Evolutionary conservation across 2,329 filamentous ascomycete species (phyloP).

Genomic region (Huntiella moniliformis): DNA sequence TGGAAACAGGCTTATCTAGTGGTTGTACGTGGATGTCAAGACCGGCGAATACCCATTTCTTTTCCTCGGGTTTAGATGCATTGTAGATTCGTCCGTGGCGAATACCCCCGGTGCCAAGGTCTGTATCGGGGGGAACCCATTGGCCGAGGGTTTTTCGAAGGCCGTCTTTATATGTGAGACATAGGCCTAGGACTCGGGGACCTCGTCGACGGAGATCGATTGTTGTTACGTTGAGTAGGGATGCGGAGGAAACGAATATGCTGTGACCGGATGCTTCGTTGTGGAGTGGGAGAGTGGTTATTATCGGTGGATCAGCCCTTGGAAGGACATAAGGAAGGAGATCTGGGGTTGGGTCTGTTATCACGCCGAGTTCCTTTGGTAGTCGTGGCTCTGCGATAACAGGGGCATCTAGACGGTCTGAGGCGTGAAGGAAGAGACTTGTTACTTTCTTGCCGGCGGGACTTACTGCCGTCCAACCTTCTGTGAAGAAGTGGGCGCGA

Average conservation of each 20-base stretch:
- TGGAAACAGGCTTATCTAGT: conserved; percentile 4
- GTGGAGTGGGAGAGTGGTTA: neutral
- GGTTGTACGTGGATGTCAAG: conserved; percentile 8
- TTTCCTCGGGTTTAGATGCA: neutral
- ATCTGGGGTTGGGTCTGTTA: neutral
- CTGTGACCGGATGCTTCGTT: neutral
- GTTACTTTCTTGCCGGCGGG: conserved; percentile 3
- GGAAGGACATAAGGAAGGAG: neutral
- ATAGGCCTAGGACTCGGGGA: conserved; percentile 3
- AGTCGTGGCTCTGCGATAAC: conserved; percentile 2
- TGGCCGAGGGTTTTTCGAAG: conserved; percentile 6
- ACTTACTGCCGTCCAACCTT: conserved; percentile 7
- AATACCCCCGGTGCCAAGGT: neutral
- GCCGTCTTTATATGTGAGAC: conserved; percentile 5
- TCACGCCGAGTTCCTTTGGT: conserved; percentile 8
- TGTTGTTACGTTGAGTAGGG: neutral
- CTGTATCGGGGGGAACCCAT: conserved; percentile 7
- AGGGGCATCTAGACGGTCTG: conserved; percentile 6
- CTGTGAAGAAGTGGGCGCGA: conserved; percentile 6
- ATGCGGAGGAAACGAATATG: conserved; percentile 1
- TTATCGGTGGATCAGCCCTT: neutral
- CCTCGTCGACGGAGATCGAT: conserved; percentile 4
- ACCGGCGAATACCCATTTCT: neutral
- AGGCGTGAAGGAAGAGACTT: conserved; percentile 8
- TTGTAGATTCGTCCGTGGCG: conserved; percentile 5